Conservation (phyloP, 1,139 yeast genomes). For the Yamadazyma songkhlaensis region DNA sequence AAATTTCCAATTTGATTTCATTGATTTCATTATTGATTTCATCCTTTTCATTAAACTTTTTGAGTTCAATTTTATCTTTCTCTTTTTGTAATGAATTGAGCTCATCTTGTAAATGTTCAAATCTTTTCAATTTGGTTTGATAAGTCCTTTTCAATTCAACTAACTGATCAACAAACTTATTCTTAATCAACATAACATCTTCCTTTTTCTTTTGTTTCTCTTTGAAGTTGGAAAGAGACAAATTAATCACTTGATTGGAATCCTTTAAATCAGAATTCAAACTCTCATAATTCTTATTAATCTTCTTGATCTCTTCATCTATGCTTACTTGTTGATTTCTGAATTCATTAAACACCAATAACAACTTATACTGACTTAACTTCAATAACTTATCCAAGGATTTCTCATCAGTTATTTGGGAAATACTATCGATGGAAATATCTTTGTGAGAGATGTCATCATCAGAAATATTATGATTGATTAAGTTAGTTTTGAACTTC, state of each 20-base stretch:
- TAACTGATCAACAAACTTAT: slow-evolving; percentile 27
- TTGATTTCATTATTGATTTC: slow-evolving; percentile 17
- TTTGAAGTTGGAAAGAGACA: slow-evolving; percentile 10
- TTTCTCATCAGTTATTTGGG: neutral
- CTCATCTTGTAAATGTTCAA: slow-evolving; percentile 20
- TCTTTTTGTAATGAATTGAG: slow-evolving; percentile 26
- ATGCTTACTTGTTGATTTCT: slow-evolving; percentile 19
- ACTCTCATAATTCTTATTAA: slow-evolving; percentile 27
- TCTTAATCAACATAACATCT: slow-evolving; percentile 23
- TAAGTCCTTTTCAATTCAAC: slow-evolving; percentile 4
- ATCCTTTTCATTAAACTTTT: slow-evolving; percentile 22
- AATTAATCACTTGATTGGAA: slow-evolving; percentile 27
- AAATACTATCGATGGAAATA: neutral
- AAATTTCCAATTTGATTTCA: slow-evolving; percentile 11
- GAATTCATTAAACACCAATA: slow-evolving; percentile 21
- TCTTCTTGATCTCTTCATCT: slow-evolving; percentile 21
- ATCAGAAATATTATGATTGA: neutral
- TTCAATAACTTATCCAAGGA: neutral
- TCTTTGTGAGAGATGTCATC: neutral
- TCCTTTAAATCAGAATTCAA: slow-evolving; percentile 27
- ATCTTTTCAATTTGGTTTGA: slow-evolving; percentile 4
- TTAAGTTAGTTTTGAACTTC: neutral
- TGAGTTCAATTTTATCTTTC: slow-evolving; percentile 18
- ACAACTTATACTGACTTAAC: slow-evolving; percentile 28
- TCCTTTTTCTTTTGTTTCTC: slow-evolving; percentile 22